A percentile compares a stretch with the other conserved stretches of the same genome.
Evolutionary conservation across 1,284 basidiomycete genomes (phyloP).

Genomic region (Moesziomyces antarcticus): DNA sequence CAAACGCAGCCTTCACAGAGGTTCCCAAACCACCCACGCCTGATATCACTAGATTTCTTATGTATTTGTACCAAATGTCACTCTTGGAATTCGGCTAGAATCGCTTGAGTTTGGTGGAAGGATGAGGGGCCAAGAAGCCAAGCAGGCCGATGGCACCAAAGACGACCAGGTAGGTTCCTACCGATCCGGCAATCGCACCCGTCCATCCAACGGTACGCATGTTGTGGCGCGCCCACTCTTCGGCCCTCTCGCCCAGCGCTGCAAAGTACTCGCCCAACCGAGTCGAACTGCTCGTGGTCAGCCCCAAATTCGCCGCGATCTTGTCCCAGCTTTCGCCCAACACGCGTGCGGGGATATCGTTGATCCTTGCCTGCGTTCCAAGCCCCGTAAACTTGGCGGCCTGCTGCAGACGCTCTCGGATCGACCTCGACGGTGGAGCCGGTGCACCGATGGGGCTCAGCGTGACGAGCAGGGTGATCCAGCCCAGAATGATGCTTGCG

Average conservation of each 20-base stretch:
- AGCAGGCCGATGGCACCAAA: constrained; percentile 37
- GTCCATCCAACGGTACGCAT: constrained; percentile 41
- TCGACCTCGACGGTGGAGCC: constrained; percentile 11
- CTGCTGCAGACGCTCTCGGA: constrained; percentile 13
- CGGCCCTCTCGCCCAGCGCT: constrained; percentile 7
- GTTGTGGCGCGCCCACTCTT: constrained; percentile 24
- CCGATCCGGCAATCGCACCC: constrained; percentile 19
- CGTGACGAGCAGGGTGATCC: constrained; percentile 24
- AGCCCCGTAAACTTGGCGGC: constrained; percentile 18
- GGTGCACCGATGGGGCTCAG: constrained; percentile 45
- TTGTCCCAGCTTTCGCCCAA: constrained; percentile 8
- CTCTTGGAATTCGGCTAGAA: constrained; percentile 1
- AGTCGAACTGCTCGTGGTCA: neutral
- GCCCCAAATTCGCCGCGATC: constrained; percentile 1
- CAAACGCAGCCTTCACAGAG: neutral
- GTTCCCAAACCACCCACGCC: constrained; percentile 1
- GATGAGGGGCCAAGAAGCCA: constrained; percentile 30
- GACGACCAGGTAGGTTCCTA: constrained; percentile 28
- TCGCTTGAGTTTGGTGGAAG: constrained; percentile 8
- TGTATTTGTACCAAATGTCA: neutral
- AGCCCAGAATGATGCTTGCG: constrained; percentile 39
- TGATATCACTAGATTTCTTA: neutral
- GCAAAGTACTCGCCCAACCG: constrained; percentile 11
- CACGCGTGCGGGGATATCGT: constrained; percentile 5
- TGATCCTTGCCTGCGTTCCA: constrained; percentile 3